Evolutionary conservation across 2,329 filamentous ascomycete species (phyloP).

Genomic region (Sclerotinia trifoliorum): DNA sequence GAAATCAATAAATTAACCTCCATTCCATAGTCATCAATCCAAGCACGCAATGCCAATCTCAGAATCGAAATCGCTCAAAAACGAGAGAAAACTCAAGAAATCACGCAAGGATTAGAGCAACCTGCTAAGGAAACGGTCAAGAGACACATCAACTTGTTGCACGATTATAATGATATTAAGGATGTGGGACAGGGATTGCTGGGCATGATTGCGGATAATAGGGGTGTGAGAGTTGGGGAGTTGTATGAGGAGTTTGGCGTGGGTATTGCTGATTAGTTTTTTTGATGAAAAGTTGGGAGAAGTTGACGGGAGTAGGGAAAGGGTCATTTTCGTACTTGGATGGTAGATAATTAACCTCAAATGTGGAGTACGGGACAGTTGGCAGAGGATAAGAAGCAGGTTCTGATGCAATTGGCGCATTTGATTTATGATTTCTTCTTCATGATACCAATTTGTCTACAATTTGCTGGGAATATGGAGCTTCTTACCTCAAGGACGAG

Average conservation of each 20-base stretch:
- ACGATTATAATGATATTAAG: slow-evolving; percentile 70
- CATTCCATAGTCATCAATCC: slow-evolving; percentile 35
- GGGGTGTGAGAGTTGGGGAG: slow-evolving; percentile 48
- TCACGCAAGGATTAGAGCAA: slow-evolving; percentile 39
- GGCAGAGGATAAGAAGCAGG: neutral
- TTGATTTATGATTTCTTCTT: slow-evolving; percentile 1
- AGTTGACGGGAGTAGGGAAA: too few relatives aligned
- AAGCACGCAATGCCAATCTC: slow-evolving; percentile 49
- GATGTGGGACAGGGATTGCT: slow-evolving; percentile 66
- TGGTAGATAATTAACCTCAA: too few relatives aligned
- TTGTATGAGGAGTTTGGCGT: slow-evolving; percentile 41
- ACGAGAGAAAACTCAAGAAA: slow-evolving; percentile 42
- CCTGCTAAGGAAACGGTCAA: slow-evolving; percentile 52
- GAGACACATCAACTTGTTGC: slow-evolving; percentile 62
- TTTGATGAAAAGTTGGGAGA: neutral
- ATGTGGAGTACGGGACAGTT: neutral
- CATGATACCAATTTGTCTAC: slow-evolving; percentile 6
- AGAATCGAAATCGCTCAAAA: slow-evolving; percentile 38
- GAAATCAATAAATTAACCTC: slow-evolving; percentile 40
- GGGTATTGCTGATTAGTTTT: slow-evolving; percentile 35
- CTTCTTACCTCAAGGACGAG: too few relatives aligned
- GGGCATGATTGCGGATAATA: slow-evolving; percentile 64
- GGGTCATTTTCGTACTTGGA: neutral
- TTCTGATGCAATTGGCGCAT: too few relatives aligned
- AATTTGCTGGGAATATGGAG: neutral